phyloP scores from a whole-genome alignment of 305 asterid genomes.

The Petunia hybrid region DNA sequence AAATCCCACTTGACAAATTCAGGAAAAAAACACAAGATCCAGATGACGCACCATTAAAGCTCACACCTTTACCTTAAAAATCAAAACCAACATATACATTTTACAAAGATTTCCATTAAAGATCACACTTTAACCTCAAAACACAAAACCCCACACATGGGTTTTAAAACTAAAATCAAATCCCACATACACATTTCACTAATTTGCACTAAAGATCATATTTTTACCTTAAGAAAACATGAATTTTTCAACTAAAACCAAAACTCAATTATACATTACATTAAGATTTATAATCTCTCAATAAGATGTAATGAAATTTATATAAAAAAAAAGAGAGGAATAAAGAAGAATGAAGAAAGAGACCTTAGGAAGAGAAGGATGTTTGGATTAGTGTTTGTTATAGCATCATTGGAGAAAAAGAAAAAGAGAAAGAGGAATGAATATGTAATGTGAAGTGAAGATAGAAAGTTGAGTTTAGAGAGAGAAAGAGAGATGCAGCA shows the following conservation, averaged over 20 bases:
- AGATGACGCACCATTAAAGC: slow-evolving; percentile 35
- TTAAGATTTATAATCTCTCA: neutral
- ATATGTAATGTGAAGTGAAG: slow-evolving; percentile 27
- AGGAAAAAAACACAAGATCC: slow-evolving; percentile 55
- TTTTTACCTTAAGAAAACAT: too few relatives aligned
- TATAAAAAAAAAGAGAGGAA: too few relatives aligned
- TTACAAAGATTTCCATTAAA: too few relatives aligned
- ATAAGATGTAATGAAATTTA: too few relatives aligned
- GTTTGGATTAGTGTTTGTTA: slow-evolving; percentile 28
- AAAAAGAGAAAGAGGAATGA: slow-evolving; percentile 38
- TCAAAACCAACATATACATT: neutral
- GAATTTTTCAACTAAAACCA: neutral
- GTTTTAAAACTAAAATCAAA: too few relatives aligned
- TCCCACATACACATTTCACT: too few relatives aligned
- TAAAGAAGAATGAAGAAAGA: too few relatives aligned
- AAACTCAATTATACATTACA: neutral
- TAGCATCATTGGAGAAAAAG: slow-evolving; percentile 31
- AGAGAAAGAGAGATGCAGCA: slow-evolving; percentile 17
- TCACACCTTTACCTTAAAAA: slow-evolving; percentile 32
- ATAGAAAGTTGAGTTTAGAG: slow-evolving; percentile 31
- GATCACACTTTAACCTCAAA: too few relatives aligned
- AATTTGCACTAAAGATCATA: too few relatives aligned
- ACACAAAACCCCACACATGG: too few relatives aligned
- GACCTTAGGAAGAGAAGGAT: slow-evolving; percentile 31
- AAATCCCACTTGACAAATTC: slow-evolving; percentile 37